A percentile compares a stretch with the other conserved stretches of the same genome.
Conservation (phyloP, 78 protist species). For the Planoprotostelium fungivorum region DNA sequence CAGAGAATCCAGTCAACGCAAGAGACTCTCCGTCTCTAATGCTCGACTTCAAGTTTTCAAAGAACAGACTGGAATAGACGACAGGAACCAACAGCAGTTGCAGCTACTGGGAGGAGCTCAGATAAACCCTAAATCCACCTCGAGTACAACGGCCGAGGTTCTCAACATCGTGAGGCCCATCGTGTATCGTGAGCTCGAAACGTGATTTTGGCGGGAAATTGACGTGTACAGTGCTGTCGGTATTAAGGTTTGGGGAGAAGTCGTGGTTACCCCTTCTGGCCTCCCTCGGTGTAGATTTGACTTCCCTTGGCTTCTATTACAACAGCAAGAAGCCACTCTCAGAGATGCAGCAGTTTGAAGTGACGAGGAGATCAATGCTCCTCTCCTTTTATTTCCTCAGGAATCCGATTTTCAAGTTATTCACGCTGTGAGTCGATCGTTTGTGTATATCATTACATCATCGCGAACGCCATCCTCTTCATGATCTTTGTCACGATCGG, state of each 20-base stretch:
- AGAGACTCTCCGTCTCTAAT: neutral
- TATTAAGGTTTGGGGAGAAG: neutral
- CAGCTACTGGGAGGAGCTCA: neutral
- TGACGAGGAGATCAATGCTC: neutral
- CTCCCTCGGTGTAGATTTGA: neutral
- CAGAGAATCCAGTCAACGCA: neutral
- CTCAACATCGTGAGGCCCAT: slow-evolving; percentile 2
- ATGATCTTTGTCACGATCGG: too few species aligned
- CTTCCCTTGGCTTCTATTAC: neutral
- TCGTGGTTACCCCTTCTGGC: neutral
- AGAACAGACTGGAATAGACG: neutral
- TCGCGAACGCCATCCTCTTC: too few species aligned
- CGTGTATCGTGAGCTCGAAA: neutral
- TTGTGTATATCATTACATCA: too few species aligned
- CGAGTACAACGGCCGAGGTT: neutral
- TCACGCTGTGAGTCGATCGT: neutral
- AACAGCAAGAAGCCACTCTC: neutral
- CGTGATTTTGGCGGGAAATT: neutral
- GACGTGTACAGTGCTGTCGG: neutral
- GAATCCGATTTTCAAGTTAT: neutral
- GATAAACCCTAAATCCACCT: neutral
- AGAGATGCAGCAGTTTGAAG: neutral
- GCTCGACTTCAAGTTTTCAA: neutral
- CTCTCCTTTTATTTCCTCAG: neutral
- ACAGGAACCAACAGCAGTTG: neutral